These are phyloP conservation scores for Russula brevipes DNA, from an alignment of 768 basidiomycete species.

Conservation along the genomic window DNA sequence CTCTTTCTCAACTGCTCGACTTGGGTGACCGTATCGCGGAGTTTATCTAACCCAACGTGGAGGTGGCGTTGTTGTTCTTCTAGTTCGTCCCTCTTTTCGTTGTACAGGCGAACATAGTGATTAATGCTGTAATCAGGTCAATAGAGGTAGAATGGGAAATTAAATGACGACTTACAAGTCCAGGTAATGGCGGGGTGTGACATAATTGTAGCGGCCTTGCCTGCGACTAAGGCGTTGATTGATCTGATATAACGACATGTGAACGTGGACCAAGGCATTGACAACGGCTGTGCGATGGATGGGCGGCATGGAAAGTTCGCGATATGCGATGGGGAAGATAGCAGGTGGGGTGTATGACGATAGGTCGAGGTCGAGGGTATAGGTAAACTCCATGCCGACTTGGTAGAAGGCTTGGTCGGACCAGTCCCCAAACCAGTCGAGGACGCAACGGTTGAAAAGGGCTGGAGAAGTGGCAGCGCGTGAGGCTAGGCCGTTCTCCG, in stretches of 20 bases:
- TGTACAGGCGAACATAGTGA: slow-evolving; percentile 92
- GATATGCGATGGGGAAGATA: slow-evolving; percentile 86
- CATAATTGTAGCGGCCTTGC: slow-evolving; percentile 94
- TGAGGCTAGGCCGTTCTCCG: slow-evolving; percentile 90
- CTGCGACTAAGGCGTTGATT: slow-evolving; percentile 85
- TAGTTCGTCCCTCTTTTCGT: slow-evolving; percentile 93
- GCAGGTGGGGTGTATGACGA: slow-evolving; percentile 72
- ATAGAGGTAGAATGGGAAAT: slow-evolving; percentile 6
- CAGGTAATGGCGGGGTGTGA: slow-evolving; percentile 95
- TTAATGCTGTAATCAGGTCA: slow-evolving; percentile 62
- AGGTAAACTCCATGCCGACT: slow-evolving; percentile 95
- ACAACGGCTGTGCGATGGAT: slow-evolving; percentile 85
- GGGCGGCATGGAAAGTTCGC: slow-evolving; percentile 80
- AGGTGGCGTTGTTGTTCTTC: slow-evolving; percentile 99
- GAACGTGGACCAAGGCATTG: slow-evolving; percentile 90
- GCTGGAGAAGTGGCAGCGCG: slow-evolving; percentile 97
- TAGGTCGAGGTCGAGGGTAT: slow-evolving; percentile 86
- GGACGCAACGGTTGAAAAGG: slow-evolving; percentile 96
- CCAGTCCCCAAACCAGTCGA: slow-evolving; percentile 99
- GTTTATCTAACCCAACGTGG: slow-evolving; percentile 95
- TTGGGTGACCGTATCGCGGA: slow-evolving; percentile 91
- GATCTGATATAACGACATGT: slow-evolving; percentile 82
- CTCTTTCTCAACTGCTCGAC: slow-evolving; percentile 95
- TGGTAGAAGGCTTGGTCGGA: slow-evolving; percentile 98
- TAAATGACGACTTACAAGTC: slow-evolving; percentile 74